Conservation (phyloP, 441 rosid species). For the Gossypium lobatum region DNA sequence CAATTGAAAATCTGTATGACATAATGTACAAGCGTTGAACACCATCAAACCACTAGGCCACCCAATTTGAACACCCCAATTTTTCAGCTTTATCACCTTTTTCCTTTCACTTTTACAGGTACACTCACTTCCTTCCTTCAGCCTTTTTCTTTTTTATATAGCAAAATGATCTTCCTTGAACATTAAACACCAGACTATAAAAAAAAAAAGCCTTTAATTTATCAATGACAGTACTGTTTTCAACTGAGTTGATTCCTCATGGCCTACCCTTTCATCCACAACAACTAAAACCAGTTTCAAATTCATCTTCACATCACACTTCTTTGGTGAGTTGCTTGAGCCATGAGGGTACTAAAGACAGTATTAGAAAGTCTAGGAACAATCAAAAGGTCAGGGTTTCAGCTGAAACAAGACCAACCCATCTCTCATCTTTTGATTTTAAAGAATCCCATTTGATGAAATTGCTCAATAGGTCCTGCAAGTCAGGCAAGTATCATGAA, state of each 20-base stretch:
- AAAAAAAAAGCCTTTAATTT: background rate
- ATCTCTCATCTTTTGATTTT: constrained; percentile 39
- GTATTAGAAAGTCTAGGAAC: constrained; percentile 16
- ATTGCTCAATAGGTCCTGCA: constrained; percentile 48
- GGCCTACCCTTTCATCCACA: constrained; percentile 19
- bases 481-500: constrained; percentile 51
- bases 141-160: background rate
- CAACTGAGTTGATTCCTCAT: constrained; percentile 33
- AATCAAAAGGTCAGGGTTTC: constrained; percentile 24
- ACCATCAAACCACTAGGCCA: background rate
- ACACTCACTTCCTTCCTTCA: background rate
- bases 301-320: constrained; percentile 25
- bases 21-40: background rate
- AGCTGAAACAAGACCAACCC: constrained; percentile 38
- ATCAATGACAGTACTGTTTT: constrained; percentile 26
- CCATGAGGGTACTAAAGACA: constrained; percentile 10
- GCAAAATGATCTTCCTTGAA: constrained; percentile 11
- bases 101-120: constrained; percentile 1
- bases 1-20: background rate
- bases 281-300: constrained; percentile 28
- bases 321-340: constrained; percentile 24
- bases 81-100: background rate
- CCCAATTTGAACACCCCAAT: background rate
- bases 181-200: background rate
- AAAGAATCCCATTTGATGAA: constrained; percentile 51